Base-by-base conservation (phyloP, 108 stramenopile genomes). In the Nitzschia sp. region DNA sequence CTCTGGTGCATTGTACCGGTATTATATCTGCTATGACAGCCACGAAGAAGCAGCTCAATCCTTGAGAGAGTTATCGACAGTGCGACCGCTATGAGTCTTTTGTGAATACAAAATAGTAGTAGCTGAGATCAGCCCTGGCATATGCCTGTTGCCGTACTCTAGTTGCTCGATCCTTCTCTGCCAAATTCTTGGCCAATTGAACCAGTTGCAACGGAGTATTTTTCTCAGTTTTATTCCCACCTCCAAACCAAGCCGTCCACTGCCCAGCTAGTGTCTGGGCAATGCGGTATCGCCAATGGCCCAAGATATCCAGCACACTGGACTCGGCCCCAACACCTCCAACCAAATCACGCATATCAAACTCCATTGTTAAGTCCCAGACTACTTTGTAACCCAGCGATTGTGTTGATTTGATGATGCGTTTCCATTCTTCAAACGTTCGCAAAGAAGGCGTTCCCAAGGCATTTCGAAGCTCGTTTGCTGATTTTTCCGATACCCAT, bases 401-500 rank as follows among this genome's bases (percentile, higher is more conserved):
- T 17, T 25, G 35, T 29, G 45, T 22, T 0, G 53, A 30, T 11
- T 36, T 27, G 44, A 60, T 58, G 0, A 25, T 31, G 34, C 45
- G 21, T n/a, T 26, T 33, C 71, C 71, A 72, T 45, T 72, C 54
- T 17, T 63, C 19, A 34, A 55, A 61, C 15, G 71, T 72, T 53
- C 44, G 0, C 45, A 72, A 25, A 22, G 71, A 72, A 3, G 52
- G 36, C 22, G 59, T 72, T 36, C 53, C 53, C 32, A 47, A 45
- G 16, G 36, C 30, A 2, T 21, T 8, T 31, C 28, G 48, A 1
- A 58, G 56, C n/a, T 59, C 58, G 48, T 61, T 13, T 4, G 13
- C 35, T 1, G n/a, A 17, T 1, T 23, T 28, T 13, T 41, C 32
- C 25, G 21, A 17, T 30, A 30, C 62, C 63, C 71, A 72, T 6